Base-by-base conservation (phyloP, 768 basidiomycete species). In the Naganishia antarctica region DNA sequence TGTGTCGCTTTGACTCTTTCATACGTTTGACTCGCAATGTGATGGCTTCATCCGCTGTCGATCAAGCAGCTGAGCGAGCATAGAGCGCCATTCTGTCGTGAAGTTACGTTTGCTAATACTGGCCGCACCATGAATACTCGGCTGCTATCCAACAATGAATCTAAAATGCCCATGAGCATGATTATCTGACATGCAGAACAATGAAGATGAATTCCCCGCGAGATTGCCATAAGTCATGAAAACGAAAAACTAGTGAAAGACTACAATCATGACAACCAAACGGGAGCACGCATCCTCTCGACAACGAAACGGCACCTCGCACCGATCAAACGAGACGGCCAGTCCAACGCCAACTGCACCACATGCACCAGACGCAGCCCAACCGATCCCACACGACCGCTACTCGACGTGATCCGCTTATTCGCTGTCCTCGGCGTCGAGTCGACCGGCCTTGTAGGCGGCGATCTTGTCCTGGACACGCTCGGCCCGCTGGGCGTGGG, bases 381-480 rank as follows among this genome's bases (percentile, higher is more conserved):
- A n/a, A 40, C 28, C 53, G 2, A 23, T 37, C 53, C 12, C 21
- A 21, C 37, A 29, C 53, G 40, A 25, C 53, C 34, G n/a, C 51
- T 8, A 26, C 3, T 23, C 53, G 34, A 26, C 23, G 16, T 16
- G 53, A 57, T 40, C 34, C 53, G 53, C 37, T 57, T 57, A 57
- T 57, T 57, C 53, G 28, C n/a, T 21, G 45, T 70, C 73, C 37
- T 53, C 73, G 44, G 51, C 72, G 59, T 60, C 70, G 44, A 62
- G 62, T 62, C 68, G 67, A 63, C 84, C 83, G 47, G 84, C 83
- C 79, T 90, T 83, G 87, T 94, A 97, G 63, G 87, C 86, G 74
- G 87, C 85, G 80, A 97, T 97, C 83, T 90, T 97, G 71, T 80
- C 83, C 68, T 88, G 85, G 80, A 99, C 90, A 65, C 83, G 83